A percentile compares a stretch with the other conserved stretches of the same genome.
These are phyloP conservation scores for Nannochloris sp. DNA, from an alignment of 139 green algal species.

Conservation along the genomic window DNA sequence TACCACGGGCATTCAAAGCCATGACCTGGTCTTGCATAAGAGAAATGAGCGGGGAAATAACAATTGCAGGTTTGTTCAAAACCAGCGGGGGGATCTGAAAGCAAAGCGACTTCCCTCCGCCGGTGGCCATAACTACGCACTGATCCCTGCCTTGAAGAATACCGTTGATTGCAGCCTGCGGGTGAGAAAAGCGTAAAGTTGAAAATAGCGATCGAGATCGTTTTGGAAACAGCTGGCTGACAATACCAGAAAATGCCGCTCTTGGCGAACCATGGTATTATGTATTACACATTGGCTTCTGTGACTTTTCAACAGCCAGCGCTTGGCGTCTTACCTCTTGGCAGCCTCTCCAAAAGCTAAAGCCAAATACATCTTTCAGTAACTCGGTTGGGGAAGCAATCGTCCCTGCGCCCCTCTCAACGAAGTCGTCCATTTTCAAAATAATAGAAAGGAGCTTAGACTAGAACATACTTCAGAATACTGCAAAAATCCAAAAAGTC, in stretches of 20 bases:
- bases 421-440: no score
- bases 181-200: neutral
- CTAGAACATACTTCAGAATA: no score
- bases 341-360: neutral
- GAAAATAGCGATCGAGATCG: neutral
- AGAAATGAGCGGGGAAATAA: constrained; percentile 37
- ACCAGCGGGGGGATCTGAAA: constrained; percentile 42
- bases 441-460: no score
- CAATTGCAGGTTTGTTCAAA: constrained; percentile 19
- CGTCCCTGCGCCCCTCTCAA: no score
- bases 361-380: constrained; percentile 7
- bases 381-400: neutral
- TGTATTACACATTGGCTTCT: neutral
- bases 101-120: constrained; percentile 35
- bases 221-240: neutral
- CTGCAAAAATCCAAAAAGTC: no score
- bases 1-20: constrained; percentile 27
- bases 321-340: constrained; percentile 10
- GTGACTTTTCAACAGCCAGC: neutral
- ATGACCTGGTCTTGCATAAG: constrained; percentile 47
- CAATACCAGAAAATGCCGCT: neutral
- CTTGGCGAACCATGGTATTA: neutral
- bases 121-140: constrained; percentile 38
- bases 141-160: constrained; percentile 12
- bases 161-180: constrained; percentile 21